These are phyloP conservation scores for Carex kokanica DNA, from an alignment of 176 grass and related monocot genomes.

Conservation along the genomic window DNA sequence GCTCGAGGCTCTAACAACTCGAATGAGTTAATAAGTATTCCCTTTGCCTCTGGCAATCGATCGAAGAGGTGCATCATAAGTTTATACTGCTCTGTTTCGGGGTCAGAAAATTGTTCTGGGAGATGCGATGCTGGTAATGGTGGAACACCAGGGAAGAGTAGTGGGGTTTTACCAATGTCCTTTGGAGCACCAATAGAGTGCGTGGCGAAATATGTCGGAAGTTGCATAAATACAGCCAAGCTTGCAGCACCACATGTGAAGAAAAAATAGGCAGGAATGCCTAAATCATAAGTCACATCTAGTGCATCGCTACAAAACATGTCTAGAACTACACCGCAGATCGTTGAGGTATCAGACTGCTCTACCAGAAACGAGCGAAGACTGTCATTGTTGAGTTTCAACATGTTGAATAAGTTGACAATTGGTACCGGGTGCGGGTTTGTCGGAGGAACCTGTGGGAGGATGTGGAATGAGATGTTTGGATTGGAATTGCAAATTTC, in stretches of 20 bases:
- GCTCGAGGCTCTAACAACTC: slow-evolving; percentile 20
- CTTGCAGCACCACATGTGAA: slow-evolving; percentile 16
- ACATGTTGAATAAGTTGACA: neutral
- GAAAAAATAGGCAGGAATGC: slow-evolving; percentile 34
- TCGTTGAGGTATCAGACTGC: neutral
- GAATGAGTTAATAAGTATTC: slow-evolving; percentile 35
- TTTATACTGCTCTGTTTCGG: slow-evolving; percentile 4
- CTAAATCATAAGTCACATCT: slow-evolving; percentile 25
- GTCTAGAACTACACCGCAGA: slow-evolving; percentile 34
- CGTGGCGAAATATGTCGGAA: neutral
- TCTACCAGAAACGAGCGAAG: slow-evolving; percentile 14
- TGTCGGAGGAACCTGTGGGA: neutral
- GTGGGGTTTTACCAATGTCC: slow-evolving; percentile 10
- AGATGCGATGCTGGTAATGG: slow-evolving; percentile 28
- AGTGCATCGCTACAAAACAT: slow-evolving; percentile 30
- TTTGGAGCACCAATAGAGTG: neutral
- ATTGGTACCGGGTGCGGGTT: neutral
- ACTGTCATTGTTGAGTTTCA: neutral
- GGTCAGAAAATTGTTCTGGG: neutral
- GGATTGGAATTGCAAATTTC: slow-evolving; percentile 21
- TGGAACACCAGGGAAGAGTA: slow-evolving; percentile 24
- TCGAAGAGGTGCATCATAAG: neutral
- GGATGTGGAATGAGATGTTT: slow-evolving; percentile 40
- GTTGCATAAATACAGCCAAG: slow-evolving; percentile 32
- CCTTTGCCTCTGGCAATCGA: neutral